Conservation (phyloP, 2,329 filamentous ascomycete species). For the Cordyceps fumosorosea region DNA sequence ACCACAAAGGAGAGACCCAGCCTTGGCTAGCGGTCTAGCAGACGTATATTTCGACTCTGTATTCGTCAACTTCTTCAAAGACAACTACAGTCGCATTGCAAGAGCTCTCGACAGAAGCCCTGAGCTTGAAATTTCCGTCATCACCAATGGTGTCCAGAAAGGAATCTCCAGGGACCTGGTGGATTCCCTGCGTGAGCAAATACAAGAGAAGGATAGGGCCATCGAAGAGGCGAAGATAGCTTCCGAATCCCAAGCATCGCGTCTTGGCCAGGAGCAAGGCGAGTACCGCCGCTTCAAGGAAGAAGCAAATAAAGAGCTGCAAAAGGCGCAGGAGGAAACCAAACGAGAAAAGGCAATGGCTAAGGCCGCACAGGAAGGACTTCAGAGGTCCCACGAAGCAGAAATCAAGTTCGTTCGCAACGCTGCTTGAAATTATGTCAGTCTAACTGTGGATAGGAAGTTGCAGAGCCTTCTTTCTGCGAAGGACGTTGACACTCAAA, state of each 20-base stretch:
- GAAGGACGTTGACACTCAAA: constrained; percentile 25
- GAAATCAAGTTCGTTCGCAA: constrained; percentile 45
- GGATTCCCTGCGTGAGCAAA: constrained; percentile 71
- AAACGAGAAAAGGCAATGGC: constrained; percentile 35
- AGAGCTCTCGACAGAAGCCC: constrained; percentile 88
- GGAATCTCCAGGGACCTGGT: constrained; percentile 92
- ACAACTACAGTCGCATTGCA: constrained; percentile 82
- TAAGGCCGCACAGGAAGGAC: constrained; percentile 56
- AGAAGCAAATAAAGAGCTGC: constrained; percentile 44
- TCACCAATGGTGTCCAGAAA: constrained; percentile 73
- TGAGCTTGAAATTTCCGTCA: constrained; percentile 74
- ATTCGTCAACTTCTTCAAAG: constrained; percentile 92
- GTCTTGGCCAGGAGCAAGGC: constrained; percentile 64
- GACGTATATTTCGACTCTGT: constrained; percentile 79
- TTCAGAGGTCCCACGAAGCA: constrained; percentile 64
- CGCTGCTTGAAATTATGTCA: neutral
- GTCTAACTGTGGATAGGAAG: constrained; percentile 22
- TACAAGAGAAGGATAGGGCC: constrained; percentile 61
- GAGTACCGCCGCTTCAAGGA: constrained; percentile 64
- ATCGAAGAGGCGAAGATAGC: constrained; percentile 42
- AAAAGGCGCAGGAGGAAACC: constrained; percentile 25
- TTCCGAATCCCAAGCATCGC: constrained; percentile 41
- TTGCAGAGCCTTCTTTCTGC: constrained; percentile 26
- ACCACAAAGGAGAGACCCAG: constrained; percentile 57
- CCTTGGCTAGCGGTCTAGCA: constrained; percentile 48